Evolutionary conservation across 23 red algal genomes (phyloP).

Genomic region (Pyropia haitanensis): DNA sequence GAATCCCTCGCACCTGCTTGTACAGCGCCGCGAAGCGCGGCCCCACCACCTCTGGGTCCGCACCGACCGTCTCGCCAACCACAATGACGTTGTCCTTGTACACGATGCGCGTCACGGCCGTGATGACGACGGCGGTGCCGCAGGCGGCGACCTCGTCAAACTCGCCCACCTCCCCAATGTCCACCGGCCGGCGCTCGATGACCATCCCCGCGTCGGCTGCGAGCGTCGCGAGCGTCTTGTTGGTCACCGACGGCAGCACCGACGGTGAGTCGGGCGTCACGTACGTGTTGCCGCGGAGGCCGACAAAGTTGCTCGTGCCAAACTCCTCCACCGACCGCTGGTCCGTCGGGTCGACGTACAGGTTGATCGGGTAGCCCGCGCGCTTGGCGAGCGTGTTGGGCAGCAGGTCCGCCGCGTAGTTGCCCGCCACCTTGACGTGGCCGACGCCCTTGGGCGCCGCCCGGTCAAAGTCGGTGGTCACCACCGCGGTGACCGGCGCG

Average conservation of each 20-base stretch:
- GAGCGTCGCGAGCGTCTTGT: slow-evolving; percentile 83
- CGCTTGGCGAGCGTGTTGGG: slow-evolving; percentile 66
- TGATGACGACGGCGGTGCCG: slow-evolving; percentile 97
- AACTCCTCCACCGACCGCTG: slow-evolving; percentile 87
- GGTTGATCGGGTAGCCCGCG: slow-evolving; percentile 87
- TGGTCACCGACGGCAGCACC: slow-evolving; percentile 81
- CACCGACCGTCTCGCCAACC: slow-evolving; percentile 21
- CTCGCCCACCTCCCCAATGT: slow-evolving; percentile 50
- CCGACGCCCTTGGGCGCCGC: slow-evolving; percentile 85
- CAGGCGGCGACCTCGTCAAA: slow-evolving; percentile 91
- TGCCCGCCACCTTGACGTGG: slow-evolving; percentile 88
- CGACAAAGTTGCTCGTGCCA: slow-evolving; percentile 93
- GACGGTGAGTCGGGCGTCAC: slow-evolving; percentile 70
- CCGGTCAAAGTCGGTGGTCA: slow-evolving; percentile 73
- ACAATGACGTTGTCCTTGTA: slow-evolving; percentile 30
- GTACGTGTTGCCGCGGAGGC: slow-evolving; percentile 53
- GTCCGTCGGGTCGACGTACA: slow-evolving; percentile 75
- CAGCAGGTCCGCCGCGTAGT: slow-evolving; percentile 95
- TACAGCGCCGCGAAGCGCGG: slow-evolving; percentile 28
- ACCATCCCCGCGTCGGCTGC: slow-evolving; percentile 63
- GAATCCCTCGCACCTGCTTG: slow-evolving; percentile 66
- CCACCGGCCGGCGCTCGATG: slow-evolving; percentile 58
- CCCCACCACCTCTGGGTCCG: slow-evolving; percentile 46
- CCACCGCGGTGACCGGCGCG: slow-evolving; percentile 74
- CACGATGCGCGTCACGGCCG: slow-evolving; percentile 66